These are phyloP conservation scores for Daucus carota DNA, from an alignment of 129 eudicot genomes.

Conservation along the genomic window DNA sequence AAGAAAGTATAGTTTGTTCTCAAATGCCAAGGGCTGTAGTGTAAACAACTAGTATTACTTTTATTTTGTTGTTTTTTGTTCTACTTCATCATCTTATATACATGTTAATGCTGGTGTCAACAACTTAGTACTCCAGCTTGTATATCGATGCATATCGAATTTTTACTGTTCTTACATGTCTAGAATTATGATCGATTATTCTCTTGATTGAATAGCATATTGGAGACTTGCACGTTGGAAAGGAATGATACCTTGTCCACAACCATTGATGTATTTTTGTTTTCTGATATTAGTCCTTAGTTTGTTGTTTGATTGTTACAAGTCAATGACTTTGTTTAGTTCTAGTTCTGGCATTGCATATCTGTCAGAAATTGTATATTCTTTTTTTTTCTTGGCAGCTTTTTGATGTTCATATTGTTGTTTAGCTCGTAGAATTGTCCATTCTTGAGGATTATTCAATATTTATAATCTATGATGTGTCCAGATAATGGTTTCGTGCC, in stretches of 20 bases:
- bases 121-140: not conserved
- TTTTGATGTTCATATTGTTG: not conserved
- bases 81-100: not conserved
- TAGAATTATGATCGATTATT: not conserved
- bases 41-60: not conserved
- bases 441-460: not conserved
- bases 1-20: not conserved
- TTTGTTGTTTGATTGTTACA: not conserved
- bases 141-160: not conserved
- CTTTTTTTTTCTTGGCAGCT: not conserved
- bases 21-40: not conserved
- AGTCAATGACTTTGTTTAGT: not conserved
- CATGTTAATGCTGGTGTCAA: not conserved
- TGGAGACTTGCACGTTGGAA: not conserved
- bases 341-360: not conserved
- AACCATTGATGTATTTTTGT: not conserved
- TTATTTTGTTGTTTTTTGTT: not conserved
- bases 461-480: not conserved
- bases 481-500: not conserved
- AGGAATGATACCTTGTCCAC: not conserved
- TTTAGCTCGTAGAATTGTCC: not conserved
- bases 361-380: not conserved
- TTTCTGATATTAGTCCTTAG: not conserved
- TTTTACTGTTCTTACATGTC: not conserved
- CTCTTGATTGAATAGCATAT: not conserved